These are phyloP conservation scores for Dictyophora rubrovolvata DNA, from an alignment of 768 basidiomycete genomes.

Conservation along the genomic window DNA sequence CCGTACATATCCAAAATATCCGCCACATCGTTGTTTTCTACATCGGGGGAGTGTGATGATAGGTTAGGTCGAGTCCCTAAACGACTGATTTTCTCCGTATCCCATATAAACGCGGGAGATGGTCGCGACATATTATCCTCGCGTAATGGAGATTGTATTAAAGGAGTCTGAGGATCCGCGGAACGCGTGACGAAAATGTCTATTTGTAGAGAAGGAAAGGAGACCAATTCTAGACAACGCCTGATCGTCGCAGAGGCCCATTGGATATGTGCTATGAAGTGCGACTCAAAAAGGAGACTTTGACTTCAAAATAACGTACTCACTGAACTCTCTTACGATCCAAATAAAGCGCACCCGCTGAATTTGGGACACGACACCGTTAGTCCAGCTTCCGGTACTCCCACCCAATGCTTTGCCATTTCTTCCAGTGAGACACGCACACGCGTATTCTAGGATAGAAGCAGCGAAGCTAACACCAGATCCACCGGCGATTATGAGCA, in stretches of 20 bases:
- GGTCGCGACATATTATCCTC: conserved; percentile 28
- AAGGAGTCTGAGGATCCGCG: background rate
- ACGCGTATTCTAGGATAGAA: conserved; percentile 55
- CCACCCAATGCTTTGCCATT: conserved; percentile 42
- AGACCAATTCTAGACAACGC: conserved; percentile 48
- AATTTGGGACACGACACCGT: conserved; percentile 27
- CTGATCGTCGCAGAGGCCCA: conserved; percentile 64
- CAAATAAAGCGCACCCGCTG: conserved; percentile 62
- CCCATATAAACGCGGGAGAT: conserved; percentile 19
- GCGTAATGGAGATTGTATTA: background rate
- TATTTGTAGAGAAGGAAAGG: conserved; percentile 41
- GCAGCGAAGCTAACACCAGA: conserved; percentile 68
- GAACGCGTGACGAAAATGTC: conserved; percentile 67
- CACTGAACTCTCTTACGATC: conserved; percentile 68
- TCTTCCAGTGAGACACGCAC: conserved; percentile 45
- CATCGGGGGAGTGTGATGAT: conserved; percentile 8
- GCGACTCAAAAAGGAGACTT: background rate
- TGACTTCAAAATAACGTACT: conserved; percentile 18
- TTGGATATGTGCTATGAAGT: conserved; percentile 50
- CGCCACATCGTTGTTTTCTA: conserved; percentile 8
- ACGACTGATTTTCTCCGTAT: background rate
- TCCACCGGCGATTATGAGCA: conserved; percentile 59
- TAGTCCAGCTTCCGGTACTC: conserved; percentile 32
- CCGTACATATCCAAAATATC: conserved; percentile 17
- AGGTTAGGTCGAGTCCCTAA: conserved; percentile 12